phyloP scores from a whole-genome alignment of 768 basidiomycete genomes.

The Naganishia vishniacii region DNA sequence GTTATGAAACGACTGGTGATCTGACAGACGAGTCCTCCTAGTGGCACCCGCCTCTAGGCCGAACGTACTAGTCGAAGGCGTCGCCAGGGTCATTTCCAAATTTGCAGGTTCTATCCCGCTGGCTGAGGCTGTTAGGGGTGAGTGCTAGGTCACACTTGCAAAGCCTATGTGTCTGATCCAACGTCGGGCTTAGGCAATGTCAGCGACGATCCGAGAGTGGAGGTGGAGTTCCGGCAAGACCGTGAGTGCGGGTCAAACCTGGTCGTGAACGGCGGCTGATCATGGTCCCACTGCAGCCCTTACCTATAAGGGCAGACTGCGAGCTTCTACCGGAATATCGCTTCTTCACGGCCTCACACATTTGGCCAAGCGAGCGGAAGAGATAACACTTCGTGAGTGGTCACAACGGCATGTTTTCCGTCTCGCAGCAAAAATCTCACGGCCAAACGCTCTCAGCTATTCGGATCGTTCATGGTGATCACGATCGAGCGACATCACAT shows the following conservation, averaged over 20 bases:
- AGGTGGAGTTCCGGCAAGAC: conserved; percentile 48
- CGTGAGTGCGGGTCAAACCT: conserved; percentile 32
- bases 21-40: conserved; percentile 16
- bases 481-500: conserved; percentile 47
- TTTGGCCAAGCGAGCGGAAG: conserved; percentile 36
- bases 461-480: conserved; percentile 48
- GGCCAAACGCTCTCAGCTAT: conserved; percentile 35
- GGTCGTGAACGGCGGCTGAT: background rate
- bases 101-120: conserved; percentile 45
- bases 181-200: conserved; percentile 38
- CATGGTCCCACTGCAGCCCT: conserved; percentile 31
- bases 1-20: no score
- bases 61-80: conserved; percentile 32
- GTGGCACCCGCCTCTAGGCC: conserved; percentile 46
- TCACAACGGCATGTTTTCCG: background rate
- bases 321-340: conserved; percentile 48
- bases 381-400: conserved; percentile 44
- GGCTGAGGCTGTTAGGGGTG: conserved; percentile 42
- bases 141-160: background rate
- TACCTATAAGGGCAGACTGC: conserved; percentile 48
- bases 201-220: conserved; percentile 50
- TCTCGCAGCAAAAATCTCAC: no score
- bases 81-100: conserved; percentile 37
- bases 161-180: background rate
- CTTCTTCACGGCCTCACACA: conserved; percentile 45